Percentiles rank a stretch among this genome's conserved stretches.
Conservation (phyloP, 2,329 filamentous ascomycete species). For the Sporothrix humicola region DNA sequence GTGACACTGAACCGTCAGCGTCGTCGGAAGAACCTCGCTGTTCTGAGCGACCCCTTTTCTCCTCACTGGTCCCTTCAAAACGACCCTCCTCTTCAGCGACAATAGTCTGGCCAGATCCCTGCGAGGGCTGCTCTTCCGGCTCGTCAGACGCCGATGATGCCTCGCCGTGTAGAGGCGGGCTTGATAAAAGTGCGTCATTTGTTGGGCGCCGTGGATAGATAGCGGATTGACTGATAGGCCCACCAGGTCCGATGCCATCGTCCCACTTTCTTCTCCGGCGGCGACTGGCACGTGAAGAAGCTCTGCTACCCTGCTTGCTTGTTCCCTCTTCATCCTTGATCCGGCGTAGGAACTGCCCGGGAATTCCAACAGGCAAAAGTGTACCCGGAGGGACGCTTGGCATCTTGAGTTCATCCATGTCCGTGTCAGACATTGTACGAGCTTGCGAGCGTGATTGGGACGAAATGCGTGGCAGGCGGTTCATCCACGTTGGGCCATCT, state of each 20-base stretch:
- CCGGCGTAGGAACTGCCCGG: conserved; percentile 79
- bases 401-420: conserved; percentile 67
- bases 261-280: conserved; percentile 73
- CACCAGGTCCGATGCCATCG: conserved; percentile 76
- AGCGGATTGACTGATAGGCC: conserved; percentile 86
- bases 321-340: conserved; percentile 76
- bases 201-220: conserved; percentile 70
- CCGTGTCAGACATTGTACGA: conserved; percentile 79
- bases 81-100: conserved; percentile 19
- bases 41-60: neutral
- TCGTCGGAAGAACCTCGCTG: conserved; percentile 32
- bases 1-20: conserved; percentile 35
- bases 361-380: conserved; percentile 72
- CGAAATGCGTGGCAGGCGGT: conserved; percentile 76
- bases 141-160: conserved; percentile 39
- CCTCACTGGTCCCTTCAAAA: conserved; percentile 2
- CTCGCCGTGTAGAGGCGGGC: conserved; percentile 30
- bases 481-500: conserved; percentile 93
- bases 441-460: conserved; percentile 78
- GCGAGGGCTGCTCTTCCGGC: conserved; percentile 35
- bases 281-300: conserved; percentile 64
- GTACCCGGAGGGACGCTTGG: conserved; percentile 70
- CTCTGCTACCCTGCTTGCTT: conserved; percentile 60
- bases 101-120: conserved; percentile 29
- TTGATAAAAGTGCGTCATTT: conserved; percentile 24